Evolutionary conservation across 768 basidiomycete species (phyloP), one percentile per base, ranked within the genome.

Genomic region (Daedaleopsis nitida): DNA sequence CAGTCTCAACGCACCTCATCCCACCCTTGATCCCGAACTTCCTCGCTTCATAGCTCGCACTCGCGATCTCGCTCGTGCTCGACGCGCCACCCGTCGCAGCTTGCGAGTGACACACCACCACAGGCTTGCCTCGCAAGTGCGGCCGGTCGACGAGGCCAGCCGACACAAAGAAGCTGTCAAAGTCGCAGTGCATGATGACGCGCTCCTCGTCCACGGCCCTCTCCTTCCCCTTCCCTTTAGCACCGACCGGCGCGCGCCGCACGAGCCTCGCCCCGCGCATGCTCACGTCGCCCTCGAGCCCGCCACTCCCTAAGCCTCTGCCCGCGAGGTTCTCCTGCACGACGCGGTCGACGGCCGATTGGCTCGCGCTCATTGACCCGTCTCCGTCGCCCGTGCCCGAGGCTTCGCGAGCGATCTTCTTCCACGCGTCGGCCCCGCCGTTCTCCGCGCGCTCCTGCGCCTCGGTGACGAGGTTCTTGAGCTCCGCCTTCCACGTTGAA

Each of bases 121-220:
- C 87, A 0, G 97, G 93, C 71, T 91, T 93, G 1, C 95, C 94
- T 55, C 84, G 85, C 48, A 97, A 74, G 60, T 96, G 83, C 0
- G 94, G 92, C 1, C 94, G 80, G 59, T 81, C 85, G 2, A 92
- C 79, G 53, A 96, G 75, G 0, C 94, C 93, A n/a, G 89, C 96
- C 1, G 92, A 88, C 12, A 98, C 96, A 70, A 99, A 99, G 80
- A 98, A 98, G 64, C 89, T 94, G 69, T 99, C 97, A 65, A 98
- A 98, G 72, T 95, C 93, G 66, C 91, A 92, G 68, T 95, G 93
- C 91, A 95, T 92, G 68, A 94, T 89, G 11, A 91, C 84, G 16
- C 82, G 81, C 37, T 79, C 65, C 19, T 79, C 75, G 3, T 78
- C 80, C 37, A 78, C 78, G 44, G 80, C 81, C 50, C 73, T 75